phyloP scores from a whole-genome alignment of 2,329 filamentous ascomycete genomes.

The Penicillium occitanis region DNA sequence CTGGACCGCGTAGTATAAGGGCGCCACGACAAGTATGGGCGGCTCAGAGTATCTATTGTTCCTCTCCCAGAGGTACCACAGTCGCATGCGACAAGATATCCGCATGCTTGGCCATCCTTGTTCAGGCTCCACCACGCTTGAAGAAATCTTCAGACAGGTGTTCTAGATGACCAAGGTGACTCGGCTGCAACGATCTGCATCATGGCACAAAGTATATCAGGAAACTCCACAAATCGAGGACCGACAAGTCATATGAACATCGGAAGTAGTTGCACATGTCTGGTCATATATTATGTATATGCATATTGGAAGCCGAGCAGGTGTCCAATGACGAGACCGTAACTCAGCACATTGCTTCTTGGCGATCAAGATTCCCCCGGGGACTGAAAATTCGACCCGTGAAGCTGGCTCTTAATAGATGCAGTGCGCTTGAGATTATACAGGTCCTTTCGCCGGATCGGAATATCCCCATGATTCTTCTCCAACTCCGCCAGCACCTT shows the following conservation, averaged over 20 bases:
- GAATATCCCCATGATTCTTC: neutral
- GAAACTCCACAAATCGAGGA: neutral
- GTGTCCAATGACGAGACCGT: neutral
- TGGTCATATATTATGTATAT: neutral
- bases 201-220: neutral
- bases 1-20: neutral
- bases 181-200: neutral
- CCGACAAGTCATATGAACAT: neutral
- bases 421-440: neutral
- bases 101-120: neutral
- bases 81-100: neutral
- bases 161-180: neutral
- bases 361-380: neutral
- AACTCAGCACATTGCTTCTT: neutral
- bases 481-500: neutral
- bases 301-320: neutral
- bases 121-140: neutral
- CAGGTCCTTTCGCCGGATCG: neutral
- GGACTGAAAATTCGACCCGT: neutral
- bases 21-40: neutral
- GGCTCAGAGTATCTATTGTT: neutral
- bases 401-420: neutral
- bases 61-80: neutral
- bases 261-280: neutral
- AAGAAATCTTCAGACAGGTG: neutral